Base-by-base conservation (phyloP, 345 rosid genomes). In the Xanthoceras sorbifolium region DNA sequence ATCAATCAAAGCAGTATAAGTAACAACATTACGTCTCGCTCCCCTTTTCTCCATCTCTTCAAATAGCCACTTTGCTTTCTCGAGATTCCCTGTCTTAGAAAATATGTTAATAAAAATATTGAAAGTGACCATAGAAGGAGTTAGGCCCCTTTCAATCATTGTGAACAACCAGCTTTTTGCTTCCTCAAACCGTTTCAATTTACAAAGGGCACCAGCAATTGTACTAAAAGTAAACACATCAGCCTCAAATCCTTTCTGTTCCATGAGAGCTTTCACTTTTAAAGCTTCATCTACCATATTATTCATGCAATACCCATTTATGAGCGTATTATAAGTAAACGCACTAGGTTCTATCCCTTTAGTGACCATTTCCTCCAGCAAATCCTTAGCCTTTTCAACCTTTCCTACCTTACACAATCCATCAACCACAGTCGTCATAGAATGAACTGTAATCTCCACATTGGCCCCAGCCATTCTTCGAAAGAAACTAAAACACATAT, bases 11-110 rank as follows among this genome's bases (percentile, higher is more conserved):
- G n/a, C n/a, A n/a, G n/a, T n/a, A n/a, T n/a, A n/a, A n/a, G n/a
- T n/a, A n/a, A n/a, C n/a, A n/a, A n/a, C n/a, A n/a, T n/a, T n/a
- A n/a, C n/a, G n/a, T n/a, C n/a, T n/a, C n/a, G n/a, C n/a, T n/a
- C n/a, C n/a, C n/a, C n/a, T n/a, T n/a, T n/a, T n/a, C n/a, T n/a
- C n/a, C n/a, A n/a, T n/a, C n/a, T n/a, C n/a, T n/a, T n/a, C n/a
- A n/a, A n/a, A n/a, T n/a, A n/a, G n/a, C n/a, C n/a, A n/a, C n/a
- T n/a, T n/a, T n/a, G n/a, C n/a, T n/a, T n/a, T n/a, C n/a, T n/a
- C n/a, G n/a, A n/a, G 20, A 80, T 91, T 90, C 59, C 95, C 95
- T 83, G 91, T 93, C 80, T 87, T 93, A 84, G 94, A 89, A 78
- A 84, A 86, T 76, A 94, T 89, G 82, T 84, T 84, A 22, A 94